phyloP scores from a whole-genome alignment of 169 alveolate genomes.

The Plasmodium knowlesi region DNA sequence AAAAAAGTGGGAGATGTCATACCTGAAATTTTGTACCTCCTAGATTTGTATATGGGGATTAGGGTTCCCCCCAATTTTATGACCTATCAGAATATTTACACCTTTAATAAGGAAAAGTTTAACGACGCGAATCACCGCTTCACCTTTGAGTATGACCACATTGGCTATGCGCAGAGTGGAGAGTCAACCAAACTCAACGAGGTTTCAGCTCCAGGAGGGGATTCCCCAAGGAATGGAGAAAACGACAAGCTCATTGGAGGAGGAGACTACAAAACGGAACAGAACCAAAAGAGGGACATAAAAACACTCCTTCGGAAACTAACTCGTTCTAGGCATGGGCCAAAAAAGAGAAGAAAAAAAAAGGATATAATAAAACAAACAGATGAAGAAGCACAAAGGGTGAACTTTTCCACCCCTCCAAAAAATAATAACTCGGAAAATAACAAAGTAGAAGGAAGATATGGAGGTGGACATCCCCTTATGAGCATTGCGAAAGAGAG shows the following conservation, averaged over 20 bases:
- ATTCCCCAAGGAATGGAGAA: not conserved
- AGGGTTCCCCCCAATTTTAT: constrained; percentile 4
- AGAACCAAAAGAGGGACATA: not conserved
- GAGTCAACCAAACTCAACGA: not conserved
- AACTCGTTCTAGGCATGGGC: not conserved
- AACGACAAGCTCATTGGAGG: not conserved
- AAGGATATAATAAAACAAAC: not conserved
- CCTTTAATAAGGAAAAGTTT: constrained; percentile 20
- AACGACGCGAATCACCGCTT: constrained; percentile 25
- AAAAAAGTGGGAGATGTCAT: not conserved
- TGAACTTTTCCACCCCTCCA: not conserved
- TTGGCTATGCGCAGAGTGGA: not conserved
- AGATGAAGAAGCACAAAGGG: not conserved
- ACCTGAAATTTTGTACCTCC: not conserved
- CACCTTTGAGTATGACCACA: constrained; percentile 14
- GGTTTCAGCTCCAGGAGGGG: not conserved
- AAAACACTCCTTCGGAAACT: not conserved
- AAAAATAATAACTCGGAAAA: not conserved
- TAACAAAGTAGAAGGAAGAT: not conserved
- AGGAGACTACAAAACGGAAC: not conserved
- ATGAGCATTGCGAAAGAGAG: not conserved
- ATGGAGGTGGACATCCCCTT: not conserved
- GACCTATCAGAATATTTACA: constrained; percentile 28
- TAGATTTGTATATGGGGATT: constrained; percentile 7
- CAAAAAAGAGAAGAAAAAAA: not conserved